Evolutionary conservation across 306 rosid genomes (phyloP).

Genomic region (Castanea sativa): DNA sequence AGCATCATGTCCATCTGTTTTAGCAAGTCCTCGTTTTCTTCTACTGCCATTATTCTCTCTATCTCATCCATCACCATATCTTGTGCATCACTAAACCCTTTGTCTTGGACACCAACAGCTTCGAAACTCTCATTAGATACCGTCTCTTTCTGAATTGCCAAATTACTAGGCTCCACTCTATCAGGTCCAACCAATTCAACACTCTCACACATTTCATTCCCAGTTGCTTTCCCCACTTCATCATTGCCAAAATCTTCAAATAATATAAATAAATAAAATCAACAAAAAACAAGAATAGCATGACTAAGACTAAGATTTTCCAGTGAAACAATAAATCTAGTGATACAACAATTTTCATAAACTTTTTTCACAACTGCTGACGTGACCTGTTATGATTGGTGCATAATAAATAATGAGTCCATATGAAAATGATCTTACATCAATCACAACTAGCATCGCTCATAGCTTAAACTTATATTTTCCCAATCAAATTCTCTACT

Average conservation of each 20-base stretch:
- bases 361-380: no score
- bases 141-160: conserved; percentile 7
- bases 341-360: not conserved
- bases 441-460: no score
- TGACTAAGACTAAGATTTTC: not conserved
- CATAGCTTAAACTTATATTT: no score
- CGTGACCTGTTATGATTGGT: no score
- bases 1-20: conserved; percentile 2
- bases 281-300: not conserved
- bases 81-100: conserved; percentile 1
- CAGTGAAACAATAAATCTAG: no score
- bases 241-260: conserved; percentile 35
- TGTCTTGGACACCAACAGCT: conserved; percentile 17
- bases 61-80: conserved; percentile 21
- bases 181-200: conserved; percentile 13
- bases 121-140: conserved; percentile 22
- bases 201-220: conserved; percentile 20
- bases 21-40: conserved; percentile 18
- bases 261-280: not conserved
- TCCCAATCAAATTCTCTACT: no score
- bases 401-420: no score
- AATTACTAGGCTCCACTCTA: conserved; percentile 9
- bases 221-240: conserved; percentile 27
- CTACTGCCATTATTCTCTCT: conserved; percentile 24
- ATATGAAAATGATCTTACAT: no score